These are phyloP conservation scores for Backusella australiensis DNA, from an alignment of 192 early-diverging fungal species.

Conservation along the genomic window DNA sequence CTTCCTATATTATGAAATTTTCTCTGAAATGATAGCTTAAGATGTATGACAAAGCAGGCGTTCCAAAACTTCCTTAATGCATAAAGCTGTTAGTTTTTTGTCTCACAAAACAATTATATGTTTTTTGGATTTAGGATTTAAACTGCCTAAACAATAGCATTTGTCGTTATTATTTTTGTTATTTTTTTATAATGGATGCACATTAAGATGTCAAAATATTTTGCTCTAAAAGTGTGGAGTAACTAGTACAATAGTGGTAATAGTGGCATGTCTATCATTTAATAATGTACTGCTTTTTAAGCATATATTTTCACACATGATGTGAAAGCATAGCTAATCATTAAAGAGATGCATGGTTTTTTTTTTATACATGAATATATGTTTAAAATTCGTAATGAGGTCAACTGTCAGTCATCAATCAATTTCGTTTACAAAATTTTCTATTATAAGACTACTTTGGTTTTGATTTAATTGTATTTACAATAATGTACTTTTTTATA, in stretches of 20 bases:
- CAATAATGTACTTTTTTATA: not conserved
- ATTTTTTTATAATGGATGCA: not conserved
- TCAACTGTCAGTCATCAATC: not conserved
- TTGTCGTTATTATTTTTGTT: too few relatives aligned
- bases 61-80: not conserved
- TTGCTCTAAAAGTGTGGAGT: not conserved
- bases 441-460: not conserved
- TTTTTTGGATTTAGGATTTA: not conserved
- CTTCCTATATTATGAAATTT: not conserved
- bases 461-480: not conserved
- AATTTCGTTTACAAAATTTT: not conserved
- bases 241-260: not conserved
- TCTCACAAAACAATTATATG: not conserved
- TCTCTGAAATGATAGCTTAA: not conserved
- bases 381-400: not conserved
- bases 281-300: not conserved
- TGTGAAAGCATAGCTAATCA: not conserved
- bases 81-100: not conserved
- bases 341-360: not conserved
- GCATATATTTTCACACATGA: not conserved
- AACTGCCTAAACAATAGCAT: not conserved
- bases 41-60: not conserved
- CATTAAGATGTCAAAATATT: too few relatives aligned
- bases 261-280: not conserved
- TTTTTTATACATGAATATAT: not conserved